Conservation (phyloP, 768 basidiomycete species). For the Ramaria rubella region DNA sequence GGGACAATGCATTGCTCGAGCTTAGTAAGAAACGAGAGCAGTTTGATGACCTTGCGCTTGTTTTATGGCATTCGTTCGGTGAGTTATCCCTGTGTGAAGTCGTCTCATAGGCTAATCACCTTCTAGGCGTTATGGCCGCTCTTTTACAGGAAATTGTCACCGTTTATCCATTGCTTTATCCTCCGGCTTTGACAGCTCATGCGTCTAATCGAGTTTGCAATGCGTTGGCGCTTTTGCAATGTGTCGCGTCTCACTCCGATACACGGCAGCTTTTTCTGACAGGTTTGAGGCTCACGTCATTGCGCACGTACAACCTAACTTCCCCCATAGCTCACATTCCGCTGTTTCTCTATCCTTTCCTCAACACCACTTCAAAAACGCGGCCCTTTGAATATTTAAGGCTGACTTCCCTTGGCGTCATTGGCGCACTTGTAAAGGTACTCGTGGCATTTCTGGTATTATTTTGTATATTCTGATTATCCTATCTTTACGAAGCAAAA, state of each 20-base stretch:
- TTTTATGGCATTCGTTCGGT: conserved; percentile 99
- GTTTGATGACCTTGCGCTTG: conserved; percentile 95
- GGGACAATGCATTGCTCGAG: conserved; percentile 88
- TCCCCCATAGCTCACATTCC: conserved; percentile 79
- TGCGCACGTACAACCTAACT: conserved; percentile 2
- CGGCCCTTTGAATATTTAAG: conserved; percentile 99
- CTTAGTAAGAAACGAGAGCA: conserved; percentile 98
- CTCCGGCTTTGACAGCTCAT: conserved; percentile 93
- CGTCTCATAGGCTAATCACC: background rate
- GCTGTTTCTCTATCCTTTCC: conserved; percentile 90
- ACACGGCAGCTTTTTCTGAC: conserved; percentile 93
- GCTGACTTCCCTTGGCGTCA: conserved; percentile 98
- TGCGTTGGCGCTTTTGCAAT: conserved; percentile 93
- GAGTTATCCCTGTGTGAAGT: conserved; percentile 13
- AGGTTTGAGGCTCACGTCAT: conserved; percentile 42
- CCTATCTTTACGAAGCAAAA: conserved; percentile 65
- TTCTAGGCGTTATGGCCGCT: conserved; percentile 90
- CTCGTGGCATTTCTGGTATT: conserved; percentile 15
- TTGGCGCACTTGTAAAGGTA: conserved; percentile 97
- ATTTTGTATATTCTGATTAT: conserved; percentile 6
- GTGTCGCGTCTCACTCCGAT: conserved; percentile 95
- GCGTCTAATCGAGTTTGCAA: conserved; percentile 99
- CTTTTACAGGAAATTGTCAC: conserved; percentile 97
- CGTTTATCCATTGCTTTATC: conserved; percentile 92
- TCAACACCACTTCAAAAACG: conserved; percentile 98